These are phyloP conservation scores for Xylariaceae sp. DNA, from an alignment of 2,329 filamentous ascomycete species.

Conservation along the genomic window DNA sequence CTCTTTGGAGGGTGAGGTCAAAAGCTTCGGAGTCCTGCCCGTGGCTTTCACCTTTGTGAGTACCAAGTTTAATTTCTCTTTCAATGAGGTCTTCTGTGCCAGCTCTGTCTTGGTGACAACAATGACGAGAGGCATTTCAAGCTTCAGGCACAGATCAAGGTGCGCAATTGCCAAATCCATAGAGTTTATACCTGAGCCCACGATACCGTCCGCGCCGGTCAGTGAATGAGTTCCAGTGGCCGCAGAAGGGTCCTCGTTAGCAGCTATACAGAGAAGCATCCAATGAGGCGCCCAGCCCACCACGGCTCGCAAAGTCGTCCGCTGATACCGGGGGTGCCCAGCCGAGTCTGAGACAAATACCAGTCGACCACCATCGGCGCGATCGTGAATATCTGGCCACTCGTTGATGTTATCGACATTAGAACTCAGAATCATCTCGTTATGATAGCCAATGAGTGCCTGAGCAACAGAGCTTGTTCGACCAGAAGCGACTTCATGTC, in stretches of 20 bases:
- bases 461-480: slow-evolving; percentile 93
- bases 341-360: slow-evolving; percentile 91
- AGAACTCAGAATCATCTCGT: slow-evolving; percentile 68
- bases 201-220: slow-evolving; percentile 43
- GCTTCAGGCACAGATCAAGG: slow-evolving; percentile 76
- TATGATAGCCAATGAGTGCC: slow-evolving; percentile 81
- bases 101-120: slow-evolving; percentile 89
- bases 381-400: slow-evolving; percentile 90
- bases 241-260: slow-evolving; percentile 59
- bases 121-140: slow-evolving; percentile 73
- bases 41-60: slow-evolving; percentile 73
- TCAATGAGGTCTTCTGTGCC: slow-evolving; percentile 68
- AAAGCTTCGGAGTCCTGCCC: slow-evolving; percentile 68
- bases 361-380: slow-evolving; percentile 67
- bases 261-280: slow-evolving; percentile 82
- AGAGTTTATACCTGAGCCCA: slow-evolving; percentile 48
- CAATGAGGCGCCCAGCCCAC: slow-evolving; percentile 96
- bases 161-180: slow-evolving; percentile 75
- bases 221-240: slow-evolving; percentile 39
- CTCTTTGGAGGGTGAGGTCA: slow-evolving; percentile 47
- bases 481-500: slow-evolving; percentile 87
- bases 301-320: slow-evolving; percentile 84
- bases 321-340: slow-evolving; percentile 81
- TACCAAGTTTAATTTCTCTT: slow-evolving; percentile 66
- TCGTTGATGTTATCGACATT: slow-evolving; percentile 81